Percentiles rank a stretch among this genome's conserved stretches.
Evolutionary conservation across 495 filamentous ascomycete species (phyloP).

Genomic region (Cladorrhinum samala): DNA sequence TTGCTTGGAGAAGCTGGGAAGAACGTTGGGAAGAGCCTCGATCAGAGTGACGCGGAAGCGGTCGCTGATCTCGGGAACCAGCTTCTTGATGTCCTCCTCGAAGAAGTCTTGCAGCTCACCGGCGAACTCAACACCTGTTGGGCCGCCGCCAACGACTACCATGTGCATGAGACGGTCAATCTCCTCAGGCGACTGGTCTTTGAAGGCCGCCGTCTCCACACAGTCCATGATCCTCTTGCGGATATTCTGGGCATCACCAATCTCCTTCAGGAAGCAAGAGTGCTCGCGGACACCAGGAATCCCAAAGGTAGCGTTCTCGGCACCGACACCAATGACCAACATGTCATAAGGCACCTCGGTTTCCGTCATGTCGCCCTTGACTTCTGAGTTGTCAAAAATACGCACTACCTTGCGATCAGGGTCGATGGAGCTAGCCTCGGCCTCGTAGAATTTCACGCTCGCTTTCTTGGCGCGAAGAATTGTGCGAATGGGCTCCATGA

Average conservation of each 20-base stretch:
- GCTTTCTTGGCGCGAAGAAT: slow-evolving; percentile 90
- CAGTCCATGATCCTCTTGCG: slow-evolving; percentile 99
- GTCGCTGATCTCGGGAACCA: slow-evolving; percentile 89
- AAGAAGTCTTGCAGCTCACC: slow-evolving; percentile 99
- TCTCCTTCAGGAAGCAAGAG: slow-evolving; percentile 98
- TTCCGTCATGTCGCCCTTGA: slow-evolving; percentile 74
- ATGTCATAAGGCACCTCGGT: slow-evolving; percentile 97
- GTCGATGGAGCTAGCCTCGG: slow-evolving; percentile 95
- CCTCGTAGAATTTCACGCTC: slow-evolving; percentile 93
- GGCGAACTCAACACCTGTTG: slow-evolving; percentile 96
- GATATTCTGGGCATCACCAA: slow-evolving; percentile 88
- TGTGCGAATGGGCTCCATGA: slow-evolving; percentile 97
- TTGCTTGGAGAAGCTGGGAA: slow-evolving; percentile 98
- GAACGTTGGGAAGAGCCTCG: slow-evolving; percentile 95
- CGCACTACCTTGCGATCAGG: slow-evolving; percentile 79
- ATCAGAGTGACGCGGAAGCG: slow-evolving; percentile 96
- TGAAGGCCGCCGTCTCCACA: slow-evolving; percentile 96
- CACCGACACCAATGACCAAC: slow-evolving; percentile 93
- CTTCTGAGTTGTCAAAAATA: slow-evolving; percentile 87
- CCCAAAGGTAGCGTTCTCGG: slow-evolving; percentile 97
- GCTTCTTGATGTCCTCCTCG: slow-evolving; percentile 93
- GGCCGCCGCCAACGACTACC: slow-evolving; percentile 97
- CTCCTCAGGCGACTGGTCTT: slow-evolving; percentile 88
- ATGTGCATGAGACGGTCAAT: slow-evolving; percentile 93
- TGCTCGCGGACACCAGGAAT: slow-evolving; percentile 93